A percentile compares a stretch with the other conserved stretches of the same genome.
Conservation (phyloP, 129 eudicot genomes). For the Rutidosis leptorrhynchoides region DNA sequence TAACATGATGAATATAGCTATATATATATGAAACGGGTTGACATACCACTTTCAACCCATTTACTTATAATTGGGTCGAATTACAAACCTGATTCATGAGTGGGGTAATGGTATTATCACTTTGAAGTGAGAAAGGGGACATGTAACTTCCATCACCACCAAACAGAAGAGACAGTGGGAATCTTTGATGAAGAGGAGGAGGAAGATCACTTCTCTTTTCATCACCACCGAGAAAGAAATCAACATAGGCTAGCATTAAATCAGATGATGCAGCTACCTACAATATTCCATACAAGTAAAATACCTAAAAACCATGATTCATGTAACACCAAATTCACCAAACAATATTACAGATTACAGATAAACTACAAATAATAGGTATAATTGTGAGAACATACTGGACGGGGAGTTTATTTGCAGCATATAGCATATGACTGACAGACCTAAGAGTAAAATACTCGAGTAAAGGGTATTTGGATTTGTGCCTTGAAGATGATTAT, state of each 20-base stretch:
- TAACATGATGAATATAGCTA: neutral
- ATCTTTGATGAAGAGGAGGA: conserved; percentile 74
- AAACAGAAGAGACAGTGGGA: conserved; percentile 72
- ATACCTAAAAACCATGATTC: neutral
- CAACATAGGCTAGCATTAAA: conserved; percentile 87
- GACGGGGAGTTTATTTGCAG: neutral
- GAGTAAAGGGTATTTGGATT: neutral
- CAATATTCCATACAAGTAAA: conserved; percentile 9
- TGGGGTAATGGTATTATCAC: conserved; percentile 79
- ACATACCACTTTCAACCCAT: neutral
- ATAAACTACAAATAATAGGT: neutral
- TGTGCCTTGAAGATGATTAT: neutral
- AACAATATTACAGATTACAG: conserved; percentile 9
- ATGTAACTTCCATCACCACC: conserved; percentile 98
- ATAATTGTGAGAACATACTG: neutral
- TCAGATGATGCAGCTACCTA: conserved; percentile 95
- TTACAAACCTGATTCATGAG: conserved; percentile 88
- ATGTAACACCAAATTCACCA: neutral
- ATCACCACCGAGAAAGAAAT: conserved; percentile 92
- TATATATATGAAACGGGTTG: neutral
- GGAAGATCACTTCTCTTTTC: conserved; percentile 91
- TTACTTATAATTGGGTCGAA: neutral
- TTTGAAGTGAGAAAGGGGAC: conserved; percentile 81
- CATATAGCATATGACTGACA: neutral
- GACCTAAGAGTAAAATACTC: neutral